Evolutionary conservation across 2,329 filamentous ascomycete species (phyloP).

Genomic region (Didymosphaeria variabile): DNA sequence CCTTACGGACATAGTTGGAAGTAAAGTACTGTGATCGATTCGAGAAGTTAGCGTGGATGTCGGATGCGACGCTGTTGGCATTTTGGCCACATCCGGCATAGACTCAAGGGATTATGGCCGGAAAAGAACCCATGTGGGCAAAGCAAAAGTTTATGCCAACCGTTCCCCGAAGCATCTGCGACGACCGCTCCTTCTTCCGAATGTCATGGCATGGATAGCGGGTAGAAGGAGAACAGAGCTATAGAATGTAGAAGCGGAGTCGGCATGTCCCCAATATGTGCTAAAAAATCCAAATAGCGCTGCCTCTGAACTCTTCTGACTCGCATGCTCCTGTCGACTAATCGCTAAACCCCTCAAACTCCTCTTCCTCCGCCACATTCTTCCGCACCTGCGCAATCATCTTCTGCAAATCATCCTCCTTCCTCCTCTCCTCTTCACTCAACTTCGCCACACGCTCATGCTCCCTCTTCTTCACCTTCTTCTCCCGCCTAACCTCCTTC

Average conservation of each 20-base stretch:
- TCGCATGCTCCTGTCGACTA: constrained; percentile 17
- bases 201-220: too few species aligned
- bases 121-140: too few species aligned
- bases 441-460: constrained; percentile 30
- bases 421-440: constrained; percentile 39
- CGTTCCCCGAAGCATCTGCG: too few species aligned
- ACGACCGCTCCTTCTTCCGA: too few species aligned
- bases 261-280: too few species aligned
- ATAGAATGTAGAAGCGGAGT: too few species aligned
- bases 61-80: not conserved
- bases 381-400: constrained; percentile 40
- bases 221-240: too few species aligned
- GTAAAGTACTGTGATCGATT: not conserved
- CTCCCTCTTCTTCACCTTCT: constrained; percentile 43
- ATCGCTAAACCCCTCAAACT: constrained; percentile 49
- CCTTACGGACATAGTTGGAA: not conserved
- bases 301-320: not conserved
- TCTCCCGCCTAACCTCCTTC: constrained; percentile 45
- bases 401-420: constrained; percentile 33
- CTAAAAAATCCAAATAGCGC: too few species aligned
- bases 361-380: constrained; percentile 33
- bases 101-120: too few species aligned
- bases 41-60: not conserved
- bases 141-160: too few species aligned
- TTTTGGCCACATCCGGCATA: not conserved